A percentile compares a stretch with the other conserved stretches of the same genome.
Evolutionary conservation across 257 asterid genomes (phyloP).

Genomic region (Linderniella brevidens): DNA sequence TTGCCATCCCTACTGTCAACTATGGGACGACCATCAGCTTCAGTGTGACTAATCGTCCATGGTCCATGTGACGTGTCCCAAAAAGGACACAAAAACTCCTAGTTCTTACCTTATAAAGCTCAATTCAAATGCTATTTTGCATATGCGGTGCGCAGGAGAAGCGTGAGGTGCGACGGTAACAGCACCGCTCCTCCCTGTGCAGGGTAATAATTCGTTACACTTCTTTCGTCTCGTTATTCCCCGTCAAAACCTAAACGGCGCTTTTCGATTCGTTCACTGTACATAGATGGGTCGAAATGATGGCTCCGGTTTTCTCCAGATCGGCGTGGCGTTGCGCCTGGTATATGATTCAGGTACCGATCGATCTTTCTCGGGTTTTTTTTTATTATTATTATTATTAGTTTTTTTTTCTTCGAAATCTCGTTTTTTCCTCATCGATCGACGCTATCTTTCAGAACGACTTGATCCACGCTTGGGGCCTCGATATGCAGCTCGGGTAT

Average conservation of each 20-base stretch:
- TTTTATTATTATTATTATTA: too few species aligned
- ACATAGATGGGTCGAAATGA: constrained; percentile 99
- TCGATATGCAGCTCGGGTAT: constrained; percentile 83
- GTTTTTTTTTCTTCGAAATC: background rate
- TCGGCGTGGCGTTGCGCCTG: constrained; percentile 96
- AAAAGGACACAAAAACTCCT: constrained; percentile 1
- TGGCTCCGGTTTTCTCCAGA: constrained; percentile 92
- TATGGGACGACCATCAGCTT: too few species aligned
- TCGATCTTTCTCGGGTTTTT: too few species aligned
- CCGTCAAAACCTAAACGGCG: background rate
- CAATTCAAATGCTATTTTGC: background rate
- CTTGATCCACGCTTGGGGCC: constrained; percentile 94
- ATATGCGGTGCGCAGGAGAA: constrained; percentile 34
- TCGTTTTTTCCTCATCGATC: background rate
- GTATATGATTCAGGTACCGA: constrained; percentile 72
- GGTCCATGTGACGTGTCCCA: background rate
- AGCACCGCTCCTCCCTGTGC: constrained; percentile 86
- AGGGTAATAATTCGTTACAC: constrained; percentile 37
- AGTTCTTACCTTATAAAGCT: background rate
- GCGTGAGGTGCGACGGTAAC: constrained; percentile 42
- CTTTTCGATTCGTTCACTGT: background rate
- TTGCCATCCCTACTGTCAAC: too few species aligned
- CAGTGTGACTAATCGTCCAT: too few species aligned
- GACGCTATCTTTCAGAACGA: constrained; percentile 44
- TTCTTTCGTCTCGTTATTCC: background rate